These are phyloP conservation scores for Desmodesmus armatus DNA, from an alignment of 139 green algal genomes.

Conservation along the genomic window DNA sequence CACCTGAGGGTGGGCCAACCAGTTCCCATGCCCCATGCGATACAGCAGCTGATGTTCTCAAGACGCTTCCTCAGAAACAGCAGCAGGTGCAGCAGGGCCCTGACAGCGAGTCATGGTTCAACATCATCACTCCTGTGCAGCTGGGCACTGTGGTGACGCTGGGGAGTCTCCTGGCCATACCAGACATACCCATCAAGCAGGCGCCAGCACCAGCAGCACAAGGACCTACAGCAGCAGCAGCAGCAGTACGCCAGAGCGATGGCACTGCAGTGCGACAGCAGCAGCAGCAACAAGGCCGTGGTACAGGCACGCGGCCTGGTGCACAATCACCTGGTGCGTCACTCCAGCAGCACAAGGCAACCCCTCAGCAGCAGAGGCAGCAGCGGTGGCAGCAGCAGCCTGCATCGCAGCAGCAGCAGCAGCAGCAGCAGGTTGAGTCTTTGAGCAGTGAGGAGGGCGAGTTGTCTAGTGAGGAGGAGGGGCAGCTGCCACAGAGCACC, in stretches of 20 bases:
- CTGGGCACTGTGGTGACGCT: too few species aligned
- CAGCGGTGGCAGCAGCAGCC: not conserved
- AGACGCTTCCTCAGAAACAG: too few species aligned
- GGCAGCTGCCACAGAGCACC: not conserved
- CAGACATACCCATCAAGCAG: not conserved
- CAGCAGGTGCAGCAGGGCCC: too few species aligned
- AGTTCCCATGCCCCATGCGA: too few species aligned
- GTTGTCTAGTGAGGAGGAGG: not conserved
- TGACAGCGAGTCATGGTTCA: too few species aligned
- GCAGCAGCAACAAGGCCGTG: not conserved
- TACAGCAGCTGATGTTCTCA: too few species aligned
- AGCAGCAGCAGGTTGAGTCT: not conserved
- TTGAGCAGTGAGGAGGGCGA: not conserved
- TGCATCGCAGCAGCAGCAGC: not conserved
- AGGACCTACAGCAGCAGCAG: not conserved
- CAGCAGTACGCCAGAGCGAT: not conserved
- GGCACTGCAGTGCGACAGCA: not conserved
- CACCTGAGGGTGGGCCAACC: too few species aligned
- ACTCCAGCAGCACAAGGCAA: not conserved
- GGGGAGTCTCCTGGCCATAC: too few species aligned
- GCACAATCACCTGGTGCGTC: not conserved
- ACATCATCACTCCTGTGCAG: too few species aligned
- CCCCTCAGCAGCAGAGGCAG: not conserved
- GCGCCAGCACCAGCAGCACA: slow-evolving; percentile 27
- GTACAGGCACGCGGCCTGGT: not conserved